A percentile compares a stretch with the other conserved stretches of the same genome.
Evolutionary conservation across 129 eudicot species (phyloP).

Genomic region (Flaveria ramosissima): DNA sequence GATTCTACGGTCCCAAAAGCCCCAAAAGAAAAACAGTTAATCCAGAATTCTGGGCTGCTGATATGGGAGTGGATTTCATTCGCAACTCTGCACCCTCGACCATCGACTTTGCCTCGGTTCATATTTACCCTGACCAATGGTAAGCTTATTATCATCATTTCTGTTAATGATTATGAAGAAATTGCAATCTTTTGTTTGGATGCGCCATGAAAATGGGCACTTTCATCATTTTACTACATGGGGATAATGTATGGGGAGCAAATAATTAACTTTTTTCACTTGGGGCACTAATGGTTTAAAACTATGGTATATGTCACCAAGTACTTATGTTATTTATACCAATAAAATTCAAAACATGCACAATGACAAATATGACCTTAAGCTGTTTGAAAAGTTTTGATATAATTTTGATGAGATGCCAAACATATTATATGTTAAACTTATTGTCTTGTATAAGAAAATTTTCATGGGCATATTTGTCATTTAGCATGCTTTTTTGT

Average conservation of each 20-base stretch:
- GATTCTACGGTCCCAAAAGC: constrained; percentile 85
- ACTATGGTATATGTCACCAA: too few species aligned
- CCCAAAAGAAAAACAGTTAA: constrained; percentile 62
- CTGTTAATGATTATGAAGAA: neutral
- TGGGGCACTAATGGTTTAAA: too few species aligned
- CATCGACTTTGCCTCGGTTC: constrained; percentile 91
- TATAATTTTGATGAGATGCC: neutral
- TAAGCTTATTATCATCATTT: constrained; percentile 29
- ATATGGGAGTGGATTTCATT: constrained; percentile 84
- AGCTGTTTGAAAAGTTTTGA: neutral
- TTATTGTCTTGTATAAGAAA: neutral
- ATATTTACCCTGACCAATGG: constrained; percentile 99
- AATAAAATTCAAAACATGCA: neutral
- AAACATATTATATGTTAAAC: neutral
- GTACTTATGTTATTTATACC: too few species aligned
- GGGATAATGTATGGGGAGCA: too few species aligned
- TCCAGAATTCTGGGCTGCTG: constrained; percentile 87
- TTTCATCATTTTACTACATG: too few species aligned
- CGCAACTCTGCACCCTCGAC: constrained; percentile 81
- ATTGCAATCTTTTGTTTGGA: neutral
- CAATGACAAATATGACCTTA: neutral
- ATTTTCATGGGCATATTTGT: neutral
- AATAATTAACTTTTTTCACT: too few species aligned
- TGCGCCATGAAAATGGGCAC: neutral
- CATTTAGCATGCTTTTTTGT: neutral